These are phyloP conservation scores for Xerocomus nothofagi DNA, from an alignment of 1,284 basidiomycete genomes.

Conservation along the genomic window DNA sequence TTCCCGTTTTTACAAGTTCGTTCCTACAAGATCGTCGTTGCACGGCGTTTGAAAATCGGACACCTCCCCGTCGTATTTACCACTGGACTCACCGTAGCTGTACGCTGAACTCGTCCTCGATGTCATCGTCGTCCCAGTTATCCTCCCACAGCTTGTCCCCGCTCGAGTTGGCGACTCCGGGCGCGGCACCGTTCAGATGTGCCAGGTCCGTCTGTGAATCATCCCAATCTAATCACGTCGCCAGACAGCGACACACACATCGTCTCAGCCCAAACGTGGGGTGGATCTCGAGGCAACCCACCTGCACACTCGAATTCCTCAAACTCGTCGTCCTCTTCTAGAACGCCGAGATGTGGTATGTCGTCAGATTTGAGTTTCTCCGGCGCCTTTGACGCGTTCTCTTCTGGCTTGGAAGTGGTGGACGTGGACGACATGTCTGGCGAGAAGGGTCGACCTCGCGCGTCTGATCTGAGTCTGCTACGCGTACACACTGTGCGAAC, in stretches of 20 bases:
- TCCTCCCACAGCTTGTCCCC: slow-evolving; percentile 96
- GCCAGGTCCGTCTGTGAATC: slow-evolving; percentile 80
- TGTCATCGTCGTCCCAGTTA: slow-evolving; percentile 99
- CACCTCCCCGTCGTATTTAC: background rate
- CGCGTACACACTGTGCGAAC: slow-evolving; percentile 30
- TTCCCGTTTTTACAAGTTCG: slow-evolving; percentile 64
- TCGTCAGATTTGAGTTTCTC: slow-evolving; percentile 43
- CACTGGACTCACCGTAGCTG: slow-evolving; percentile 75
- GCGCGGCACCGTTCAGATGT: slow-evolving; percentile 69
- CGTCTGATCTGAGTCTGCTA: background rate
- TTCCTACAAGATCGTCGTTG: slow-evolving; percentile 43
- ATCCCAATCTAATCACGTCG: slow-evolving; percentile 81
- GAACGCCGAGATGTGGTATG: slow-evolving; percentile 59
- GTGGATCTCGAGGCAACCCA: slow-evolving; percentile 26
- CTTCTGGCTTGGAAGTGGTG: slow-evolving; percentile 40
- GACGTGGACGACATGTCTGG: slow-evolving; percentile 34
- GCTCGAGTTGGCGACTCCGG: slow-evolving; percentile 69
- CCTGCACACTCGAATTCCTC: slow-evolving; percentile 79
- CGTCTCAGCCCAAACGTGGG: slow-evolving; percentile 1
- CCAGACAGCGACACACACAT: background rate
- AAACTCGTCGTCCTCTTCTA: slow-evolving; percentile 86
- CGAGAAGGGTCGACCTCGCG: background rate
- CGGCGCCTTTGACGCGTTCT: slow-evolving; percentile 32
- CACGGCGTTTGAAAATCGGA: slow-evolving; percentile 4
- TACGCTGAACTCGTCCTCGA: slow-evolving; percentile 96